A percentile compares a stretch with the other conserved stretches of the same genome.
phyloP scores from a whole-genome alignment of 2,329 filamentous ascomycete genomes.

The Aureobasidium sp. region DNA sequence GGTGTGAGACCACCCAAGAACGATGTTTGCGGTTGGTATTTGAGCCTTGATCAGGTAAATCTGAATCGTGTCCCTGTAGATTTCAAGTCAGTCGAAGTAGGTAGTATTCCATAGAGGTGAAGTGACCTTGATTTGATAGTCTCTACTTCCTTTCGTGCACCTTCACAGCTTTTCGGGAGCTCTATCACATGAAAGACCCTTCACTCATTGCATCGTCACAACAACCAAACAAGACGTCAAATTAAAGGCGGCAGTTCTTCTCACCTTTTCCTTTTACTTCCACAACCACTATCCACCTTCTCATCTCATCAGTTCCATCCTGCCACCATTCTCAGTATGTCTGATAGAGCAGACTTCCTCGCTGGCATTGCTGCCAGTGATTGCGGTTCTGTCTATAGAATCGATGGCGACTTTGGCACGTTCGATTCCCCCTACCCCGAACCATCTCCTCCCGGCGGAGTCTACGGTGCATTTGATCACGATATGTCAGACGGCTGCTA shows the following conservation, averaged over 20 bases:
- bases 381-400: neutral
- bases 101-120: neutral
- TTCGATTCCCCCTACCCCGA: neutral
- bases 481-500: neutral
- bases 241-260: neutral
- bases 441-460: neutral
- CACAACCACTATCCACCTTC: neutral
- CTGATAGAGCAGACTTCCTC: neutral
- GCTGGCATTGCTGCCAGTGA: neutral
- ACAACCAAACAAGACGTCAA: neutral
- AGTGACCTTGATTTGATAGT: neutral
- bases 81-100: neutral
- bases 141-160: neutral
- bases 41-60: too few species aligned
- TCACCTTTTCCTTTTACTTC: neutral
- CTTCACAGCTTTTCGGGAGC: neutral
- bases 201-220: neutral
- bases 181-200: neutral
- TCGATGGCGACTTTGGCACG: neutral
- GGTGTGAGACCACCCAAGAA: neutral
- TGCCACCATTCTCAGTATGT: neutral
- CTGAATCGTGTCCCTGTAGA: neutral
- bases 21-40: neutral
- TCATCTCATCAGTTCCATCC: neutral
- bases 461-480: neutral